Evolutionary conservation across 768 basidiomycete species (phyloP), one percentile per base, ranked within the genome.

Genomic region (Mycena rebaudengoi): DNA sequence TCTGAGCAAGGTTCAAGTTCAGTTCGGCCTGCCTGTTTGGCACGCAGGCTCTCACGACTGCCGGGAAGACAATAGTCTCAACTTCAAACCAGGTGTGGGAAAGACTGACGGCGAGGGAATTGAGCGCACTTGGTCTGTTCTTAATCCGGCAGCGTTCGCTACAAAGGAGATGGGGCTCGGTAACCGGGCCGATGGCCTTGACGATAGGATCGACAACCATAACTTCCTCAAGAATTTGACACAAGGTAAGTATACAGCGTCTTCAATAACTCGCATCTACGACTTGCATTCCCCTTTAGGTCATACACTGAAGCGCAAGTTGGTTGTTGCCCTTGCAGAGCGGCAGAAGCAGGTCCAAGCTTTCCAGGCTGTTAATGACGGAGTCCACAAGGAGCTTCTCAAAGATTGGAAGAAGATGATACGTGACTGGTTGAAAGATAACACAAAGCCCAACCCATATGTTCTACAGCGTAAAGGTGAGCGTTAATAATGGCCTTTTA

Each of bases 141-240:
- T 45, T 25, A 45, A 80, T 46, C 51, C 63, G 0, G 62, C 62
- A 0, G 66, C 73, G 0, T 55, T 58, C 7, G 71, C 70, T 20
- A 78, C 75, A 0, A 70, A 71, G 8, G 76, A 80, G 16, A 78
- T 76, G 71, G 71, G 71, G 0, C 66, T 68, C 0, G 73, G 74
- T 0, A 37, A 60, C 4, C 63, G 71, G 0, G 51, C 67, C 1
- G 75, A 77, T 20, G 69, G 68, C 0, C n/a, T 81, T 2, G 74
- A 80, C 14, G 62, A 62, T 25, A 50, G 50, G 30, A 41, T 51
- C 8, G 76, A 78, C 29, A 49, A 67, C 16, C 71, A 60, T 26
- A 68, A 67, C 26, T 60, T 25, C 25, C 29, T 49, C 1, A 70
- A 70, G 48, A 65, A 67, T 30, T 6, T 67, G 1, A 44, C 41